phyloP scores from a whole-genome alignment of 495 filamentous ascomycete genomes.

The Corynascus novoguineensis region DNA sequence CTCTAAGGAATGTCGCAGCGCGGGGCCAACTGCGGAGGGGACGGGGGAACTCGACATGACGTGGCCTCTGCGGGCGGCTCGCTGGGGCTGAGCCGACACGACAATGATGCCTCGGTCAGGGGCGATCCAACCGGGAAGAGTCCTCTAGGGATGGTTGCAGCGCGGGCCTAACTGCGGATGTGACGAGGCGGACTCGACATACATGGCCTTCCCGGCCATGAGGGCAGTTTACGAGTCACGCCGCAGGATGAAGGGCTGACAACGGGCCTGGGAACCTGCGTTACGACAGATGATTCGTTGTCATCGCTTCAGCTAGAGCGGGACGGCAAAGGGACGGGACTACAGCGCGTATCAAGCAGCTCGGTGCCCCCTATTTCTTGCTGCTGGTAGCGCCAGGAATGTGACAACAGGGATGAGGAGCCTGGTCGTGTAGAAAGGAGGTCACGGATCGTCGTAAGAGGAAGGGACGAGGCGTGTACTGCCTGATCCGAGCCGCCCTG shows the following conservation, averaged over 20 bases:
- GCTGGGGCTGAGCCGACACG: slow-evolving; percentile 6
- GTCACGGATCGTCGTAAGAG: background rate
- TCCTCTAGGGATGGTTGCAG: background rate
- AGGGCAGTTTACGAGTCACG: slow-evolving; percentile 1
- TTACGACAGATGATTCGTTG: background rate
- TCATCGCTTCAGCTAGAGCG: background rate
- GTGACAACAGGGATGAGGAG: background rate
- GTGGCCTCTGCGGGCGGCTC: too few species aligned
- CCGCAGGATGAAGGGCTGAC: slow-evolving; percentile 3
- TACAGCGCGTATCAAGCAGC: background rate
- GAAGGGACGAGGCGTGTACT: background rate
- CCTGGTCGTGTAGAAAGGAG: background rate
- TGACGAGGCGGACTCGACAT: background rate
- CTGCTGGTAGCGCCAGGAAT: background rate
- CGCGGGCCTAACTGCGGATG: background rate
- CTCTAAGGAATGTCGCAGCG: too few species aligned
- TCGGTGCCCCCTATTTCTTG: background rate
- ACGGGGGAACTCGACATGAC: too few species aligned
- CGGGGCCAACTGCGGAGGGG: too few species aligned
- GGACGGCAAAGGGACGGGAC: background rate
- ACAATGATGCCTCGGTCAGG: background rate
- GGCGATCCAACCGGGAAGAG: background rate
- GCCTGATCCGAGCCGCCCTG: background rate
- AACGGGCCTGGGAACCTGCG: background rate
- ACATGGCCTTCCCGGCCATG: slow-evolving; percentile 15